Conservation (phyloP, 306 rosid genomes). For the Arachis stenosperma region DNA sequence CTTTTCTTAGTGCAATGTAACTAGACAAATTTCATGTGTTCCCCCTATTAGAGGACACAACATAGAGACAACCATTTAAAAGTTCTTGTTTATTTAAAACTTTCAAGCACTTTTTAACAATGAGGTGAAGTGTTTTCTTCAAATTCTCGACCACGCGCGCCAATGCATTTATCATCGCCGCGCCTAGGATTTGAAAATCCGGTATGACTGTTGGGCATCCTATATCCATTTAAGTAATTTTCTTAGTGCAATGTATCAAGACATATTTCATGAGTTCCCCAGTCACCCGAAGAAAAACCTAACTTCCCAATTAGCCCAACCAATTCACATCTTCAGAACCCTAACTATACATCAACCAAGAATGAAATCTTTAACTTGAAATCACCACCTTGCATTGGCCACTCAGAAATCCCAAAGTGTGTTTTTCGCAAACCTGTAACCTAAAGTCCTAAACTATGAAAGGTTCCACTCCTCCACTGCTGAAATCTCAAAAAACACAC, state of each 20-base stretch:
- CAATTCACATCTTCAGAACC: background rate
- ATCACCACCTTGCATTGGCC: constrained; percentile 25
- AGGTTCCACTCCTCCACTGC: background rate
- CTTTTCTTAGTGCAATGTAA: background rate
- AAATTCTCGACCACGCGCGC: background rate
- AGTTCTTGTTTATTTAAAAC: background rate
- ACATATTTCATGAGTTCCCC: background rate
- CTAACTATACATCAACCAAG: background rate
- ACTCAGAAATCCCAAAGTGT: background rate
- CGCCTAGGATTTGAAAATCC: background rate
- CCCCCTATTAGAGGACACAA: background rate
- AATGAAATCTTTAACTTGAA: constrained; percentile 8
- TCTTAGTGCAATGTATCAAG: background rate
- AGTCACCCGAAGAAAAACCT: background rate
- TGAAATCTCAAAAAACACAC: constrained; percentile 5
- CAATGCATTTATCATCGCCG: background rate
- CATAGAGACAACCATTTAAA: background rate
- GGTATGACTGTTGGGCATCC: background rate
- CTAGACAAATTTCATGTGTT: background rate
- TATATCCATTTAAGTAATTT: background rate
- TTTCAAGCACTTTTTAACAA: background rate
- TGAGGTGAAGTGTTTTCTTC: background rate
- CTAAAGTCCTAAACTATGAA: background rate
- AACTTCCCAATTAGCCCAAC: background rate
- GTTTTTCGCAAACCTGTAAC: constrained; percentile 14